Base-by-base conservation (phyloP, 139 green algal species). In the Asterochloris erici region DNA sequence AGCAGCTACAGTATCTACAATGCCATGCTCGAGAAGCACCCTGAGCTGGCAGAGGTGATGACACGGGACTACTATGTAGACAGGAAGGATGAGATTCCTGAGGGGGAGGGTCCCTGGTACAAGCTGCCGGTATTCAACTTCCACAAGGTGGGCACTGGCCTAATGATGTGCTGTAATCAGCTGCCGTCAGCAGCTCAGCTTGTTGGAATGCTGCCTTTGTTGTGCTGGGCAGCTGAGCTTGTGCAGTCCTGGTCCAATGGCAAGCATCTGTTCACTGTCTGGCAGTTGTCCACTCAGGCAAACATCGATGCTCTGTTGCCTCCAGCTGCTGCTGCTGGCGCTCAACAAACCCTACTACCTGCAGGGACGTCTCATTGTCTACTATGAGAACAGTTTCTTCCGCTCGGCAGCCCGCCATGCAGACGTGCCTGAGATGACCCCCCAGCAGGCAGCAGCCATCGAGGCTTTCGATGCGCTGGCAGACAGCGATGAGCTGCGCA, bases 41-140 rank as follows among this genome's bases (percentile, higher is more conserved):
- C 84, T 27, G 82, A 86, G 23, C 75, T 85, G 27, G 84, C 80
- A 28, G 68, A 82, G 80, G 77, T 77, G 21, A 75, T 88, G 77
- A 28, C 74, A 10, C 21, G 73, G 63, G 77, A 81, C 9, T 94
- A 84, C 83, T 92, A 83, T 77, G 79, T 90, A 28, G 90, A 93
- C 87, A 83, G 89, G 62, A 93, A 93, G 82, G 84, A 86, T 15
- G 86, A 93, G 87, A 81, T 92, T 10, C 90, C 90, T 16, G 38
- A 81, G 4, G 90, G 88, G 26, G 87, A 91, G 80, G 83, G 83
- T 77, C 85, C 85, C 0, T 91, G 82, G 77, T 92, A 87, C 81
- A 81, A 84, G 29, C 81, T 92, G 38, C 88, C 88, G 2, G 84
- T 91, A 68, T 88, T 92, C 82, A 89, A 91, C 81, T 89, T 89